Conservation (phyloP, 495 filamentous ascomycete species). For the Penicillium pulvis region DNA sequence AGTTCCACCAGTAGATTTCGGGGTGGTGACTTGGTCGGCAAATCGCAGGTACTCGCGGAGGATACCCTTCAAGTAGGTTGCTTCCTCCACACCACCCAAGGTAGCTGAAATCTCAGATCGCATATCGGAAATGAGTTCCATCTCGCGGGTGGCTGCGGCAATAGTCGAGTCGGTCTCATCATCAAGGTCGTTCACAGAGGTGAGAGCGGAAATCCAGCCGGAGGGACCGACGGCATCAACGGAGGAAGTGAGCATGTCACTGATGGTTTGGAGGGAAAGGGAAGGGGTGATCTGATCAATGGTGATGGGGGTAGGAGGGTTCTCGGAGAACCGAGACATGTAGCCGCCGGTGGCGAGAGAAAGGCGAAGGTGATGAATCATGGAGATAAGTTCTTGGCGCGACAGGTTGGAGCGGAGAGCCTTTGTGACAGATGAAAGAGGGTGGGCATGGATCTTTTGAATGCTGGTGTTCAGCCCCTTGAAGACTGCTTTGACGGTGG, state of each 20-base stretch:
- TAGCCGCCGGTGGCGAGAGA: constrained; percentile 57
- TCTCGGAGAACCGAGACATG: constrained; percentile 47
- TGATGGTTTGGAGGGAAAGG: constrained; percentile 56
- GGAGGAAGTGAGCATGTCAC: constrained; percentile 70
- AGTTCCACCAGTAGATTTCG: constrained; percentile 13
- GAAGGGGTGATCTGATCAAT: constrained; percentile 52
- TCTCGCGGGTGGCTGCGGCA: constrained; percentile 55
- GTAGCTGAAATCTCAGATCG: constrained; percentile 74
- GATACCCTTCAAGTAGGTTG: constrained; percentile 65
- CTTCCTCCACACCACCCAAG: constrained; percentile 75
- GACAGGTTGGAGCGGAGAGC: constrained; percentile 67
- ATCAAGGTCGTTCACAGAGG: constrained; percentile 22
- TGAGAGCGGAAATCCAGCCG: constrained; percentile 70
- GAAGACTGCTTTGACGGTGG: constrained; percentile 39
- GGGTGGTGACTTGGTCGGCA: constrained; percentile 41
- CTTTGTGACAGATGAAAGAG: constrained; percentile 54
- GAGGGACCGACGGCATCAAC: constrained; percentile 82
- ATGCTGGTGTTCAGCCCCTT: constrained; percentile 50
- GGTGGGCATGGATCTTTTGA: constrained; percentile 65
- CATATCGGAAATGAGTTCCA: constrained; percentile 64
- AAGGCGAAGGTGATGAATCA: constrained; percentile 73
- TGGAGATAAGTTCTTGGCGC: constrained; percentile 65
- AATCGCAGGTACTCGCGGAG: constrained; percentile 72
- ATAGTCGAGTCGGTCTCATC: constrained; percentile 48
- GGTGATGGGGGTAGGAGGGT: constrained; percentile 47